phyloP scores from a whole-genome alignment of 176 grass and related monocot species.

The Pontederia paniculata region DNA sequence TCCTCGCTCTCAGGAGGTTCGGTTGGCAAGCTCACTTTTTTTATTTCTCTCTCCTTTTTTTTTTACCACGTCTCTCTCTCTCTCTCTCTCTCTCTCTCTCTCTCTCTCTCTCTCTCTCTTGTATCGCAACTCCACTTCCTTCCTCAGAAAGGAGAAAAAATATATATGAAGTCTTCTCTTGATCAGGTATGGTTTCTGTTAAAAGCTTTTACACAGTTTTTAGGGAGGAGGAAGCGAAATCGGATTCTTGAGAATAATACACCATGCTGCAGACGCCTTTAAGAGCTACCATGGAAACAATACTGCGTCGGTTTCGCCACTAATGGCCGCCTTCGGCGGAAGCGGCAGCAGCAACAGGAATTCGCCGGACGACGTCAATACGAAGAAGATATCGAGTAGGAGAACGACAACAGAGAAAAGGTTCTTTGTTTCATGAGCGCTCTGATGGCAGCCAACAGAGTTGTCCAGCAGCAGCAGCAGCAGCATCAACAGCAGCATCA shows the following conservation, averaged over 20 bases:
- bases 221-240: not conserved
- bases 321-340: slow-evolving; percentile 18
- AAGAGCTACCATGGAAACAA: slow-evolving; percentile 11
- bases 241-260: not conserved
- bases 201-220: not conserved
- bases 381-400: slow-evolving; percentile 9
- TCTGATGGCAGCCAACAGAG: slow-evolving; percentile 31
- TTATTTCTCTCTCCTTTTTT: not conserved
- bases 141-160: not conserved
- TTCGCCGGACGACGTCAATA: not conserved
- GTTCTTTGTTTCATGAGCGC: slow-evolving; percentile 8
- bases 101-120: too few relatives aligned
- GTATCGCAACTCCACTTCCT: not conserved
- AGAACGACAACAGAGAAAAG: not conserved
- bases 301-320: slow-evolving; percentile 15
- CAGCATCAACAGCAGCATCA: slow-evolving; percentile 35
- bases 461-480: not conserved
- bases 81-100: too few relatives aligned
- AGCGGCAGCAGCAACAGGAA: not conserved
- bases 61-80: not conserved
- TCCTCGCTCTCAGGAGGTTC: slow-evolving; percentile 6
- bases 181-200: slow-evolving; percentile 2
- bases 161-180: not conserved
- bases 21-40: slow-evolving; percentile 3
- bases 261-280: not conserved